Evolutionary conservation across 768 basidiomycete species (phyloP), one percentile per base, ranked within the genome.

Genomic region (Pulveroboletus sp.): DNA sequence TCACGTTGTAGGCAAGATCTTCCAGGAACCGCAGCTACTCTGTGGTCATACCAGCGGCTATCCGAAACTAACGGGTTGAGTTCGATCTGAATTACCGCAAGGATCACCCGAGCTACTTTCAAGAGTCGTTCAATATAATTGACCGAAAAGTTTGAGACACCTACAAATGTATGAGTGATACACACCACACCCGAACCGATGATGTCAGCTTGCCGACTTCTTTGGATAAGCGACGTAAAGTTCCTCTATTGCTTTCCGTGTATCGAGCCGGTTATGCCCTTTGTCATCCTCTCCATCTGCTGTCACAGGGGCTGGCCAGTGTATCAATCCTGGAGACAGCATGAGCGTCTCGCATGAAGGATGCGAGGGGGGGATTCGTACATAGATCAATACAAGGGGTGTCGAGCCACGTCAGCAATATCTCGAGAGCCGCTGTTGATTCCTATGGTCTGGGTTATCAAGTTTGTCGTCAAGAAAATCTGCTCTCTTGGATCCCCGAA

Each of bases 391-490:
- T 73, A 21, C 21, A 21, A 21, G 21, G 21, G 21, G 21, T 4
- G 21, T 21, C 21, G 21, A 21, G 21, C 21, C 4, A 2, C 21
- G 2, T 21, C 21, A 21, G 21, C 21, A 21, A 21, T 21, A 4
- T 21, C 21, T 21, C 21, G 21, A 21, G 21, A 21, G 21, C 21
- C 21, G 21, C 21, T 21, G 21, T 21, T 21, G 21, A 21, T 21
- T 21, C 21, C 21, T 21, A 21, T 21, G 21, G 21, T 21, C 21
- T 21, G 21, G 21, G 4, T 83, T 84, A 61, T 78, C 73, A 47
- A 86, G 74, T 86, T 86, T 50, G 83, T 86, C 50, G 89, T 91
- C 51, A 94, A 69, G 77, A 93, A 94, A 68, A 94, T 21, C 21
- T 21, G 72, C 32, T 73, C 72, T 50, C 93, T 80, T 6, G 81